Conservation (phyloP, 257 asterid genomes). For the Salvia hispanica region DNA sequence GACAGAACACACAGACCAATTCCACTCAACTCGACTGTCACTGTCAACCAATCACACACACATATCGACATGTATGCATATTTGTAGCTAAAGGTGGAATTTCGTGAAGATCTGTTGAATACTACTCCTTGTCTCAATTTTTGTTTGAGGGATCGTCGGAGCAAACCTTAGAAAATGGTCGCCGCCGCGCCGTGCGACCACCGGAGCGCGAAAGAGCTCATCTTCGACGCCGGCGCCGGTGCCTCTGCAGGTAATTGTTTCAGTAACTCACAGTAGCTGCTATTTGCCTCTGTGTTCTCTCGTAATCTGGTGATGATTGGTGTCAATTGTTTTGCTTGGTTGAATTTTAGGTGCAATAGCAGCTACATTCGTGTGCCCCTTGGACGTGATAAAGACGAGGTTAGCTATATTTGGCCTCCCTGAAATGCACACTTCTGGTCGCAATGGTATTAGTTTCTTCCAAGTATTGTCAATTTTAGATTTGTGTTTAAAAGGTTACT, state of each 20-base stretch:
- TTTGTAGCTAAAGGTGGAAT: constrained; percentile 23
- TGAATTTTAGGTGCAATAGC: constrained; percentile 82
- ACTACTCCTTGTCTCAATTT: constrained; percentile 1
- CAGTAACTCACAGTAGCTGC: constrained; percentile 1
- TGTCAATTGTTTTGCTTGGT: constrained; percentile 2
- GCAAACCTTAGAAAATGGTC: constrained; percentile 32
- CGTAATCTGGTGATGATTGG: background rate
- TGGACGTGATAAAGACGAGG: constrained; percentile 96
- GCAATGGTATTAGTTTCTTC: constrained; percentile 47
- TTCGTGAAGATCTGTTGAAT: background rate
- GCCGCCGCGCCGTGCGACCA: constrained; percentile 45
- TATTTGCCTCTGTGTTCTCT: constrained; percentile 4
- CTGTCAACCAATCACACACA: constrained; percentile 23
- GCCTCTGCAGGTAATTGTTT: constrained; percentile 85
- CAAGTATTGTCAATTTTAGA: background rate
- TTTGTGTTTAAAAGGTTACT: background rate
- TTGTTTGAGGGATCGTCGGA: constrained; percentile 30
- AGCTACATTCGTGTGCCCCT: constrained; percentile 87
- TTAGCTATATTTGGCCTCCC: constrained; percentile 84
- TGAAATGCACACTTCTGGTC: constrained; percentile 54
- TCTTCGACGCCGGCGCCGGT: constrained; percentile 85
- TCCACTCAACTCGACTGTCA: constrained; percentile 34
- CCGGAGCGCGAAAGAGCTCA: constrained; percentile 52
- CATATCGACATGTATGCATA: background rate
- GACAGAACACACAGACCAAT: constrained; percentile 19